Conservation (phyloP, 768 basidiomycete species). For the Baorangia bicolor region DNA sequence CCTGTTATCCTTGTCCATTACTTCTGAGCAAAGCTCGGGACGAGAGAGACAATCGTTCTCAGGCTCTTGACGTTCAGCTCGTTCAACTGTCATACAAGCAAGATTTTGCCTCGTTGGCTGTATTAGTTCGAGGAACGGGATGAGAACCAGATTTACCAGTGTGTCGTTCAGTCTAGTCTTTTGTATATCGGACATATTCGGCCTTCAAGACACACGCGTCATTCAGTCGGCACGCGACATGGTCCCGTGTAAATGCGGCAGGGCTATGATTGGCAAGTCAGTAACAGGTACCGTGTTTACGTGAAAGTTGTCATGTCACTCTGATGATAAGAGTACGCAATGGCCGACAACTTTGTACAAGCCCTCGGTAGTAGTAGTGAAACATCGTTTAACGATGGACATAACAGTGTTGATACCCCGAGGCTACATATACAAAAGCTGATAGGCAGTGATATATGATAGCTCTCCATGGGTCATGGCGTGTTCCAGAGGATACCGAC, state of each 20-base stretch:
- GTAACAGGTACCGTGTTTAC: background rate
- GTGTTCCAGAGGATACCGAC: background rate
- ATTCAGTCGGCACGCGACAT: background rate
- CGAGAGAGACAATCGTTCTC: background rate
- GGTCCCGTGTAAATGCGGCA: background rate
- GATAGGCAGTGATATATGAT: no score
- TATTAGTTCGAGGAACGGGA: background rate
- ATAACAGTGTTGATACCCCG: background rate
- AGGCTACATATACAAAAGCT: background rate
- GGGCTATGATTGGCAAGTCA: background rate
- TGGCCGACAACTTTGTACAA: background rate
- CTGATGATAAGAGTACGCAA: background rate
- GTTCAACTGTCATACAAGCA: background rate
- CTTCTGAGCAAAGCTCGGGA: background rate
- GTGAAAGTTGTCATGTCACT: background rate
- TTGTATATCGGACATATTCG: background rate
- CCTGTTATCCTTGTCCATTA: background rate
- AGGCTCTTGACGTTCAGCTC: slow-evolving; percentile 1
- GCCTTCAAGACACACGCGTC: no score
- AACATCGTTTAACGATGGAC: background rate
- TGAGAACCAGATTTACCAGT: background rate
- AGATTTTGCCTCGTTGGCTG: background rate
- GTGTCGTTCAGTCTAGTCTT: background rate
- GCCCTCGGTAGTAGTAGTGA: background rate
- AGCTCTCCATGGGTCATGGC: background rate